A percentile compares a stretch with the other conserved stretches of the same genome.
Conservation (phyloP, 345 rosid genomes). For the Hibiscus trionum region DNA sequence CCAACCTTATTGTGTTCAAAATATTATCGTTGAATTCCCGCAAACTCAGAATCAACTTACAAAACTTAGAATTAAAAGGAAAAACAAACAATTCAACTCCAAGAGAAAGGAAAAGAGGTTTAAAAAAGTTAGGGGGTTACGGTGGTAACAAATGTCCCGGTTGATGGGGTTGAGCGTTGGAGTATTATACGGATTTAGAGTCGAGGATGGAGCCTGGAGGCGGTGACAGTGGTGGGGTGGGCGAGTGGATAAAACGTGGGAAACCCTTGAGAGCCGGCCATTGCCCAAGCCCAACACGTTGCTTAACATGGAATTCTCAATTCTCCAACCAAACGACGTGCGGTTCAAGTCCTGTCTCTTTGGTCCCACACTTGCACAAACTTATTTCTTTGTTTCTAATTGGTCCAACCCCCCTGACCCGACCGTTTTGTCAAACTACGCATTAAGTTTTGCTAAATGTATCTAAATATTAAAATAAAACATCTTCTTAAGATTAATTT, state of each 20-base stretch:
- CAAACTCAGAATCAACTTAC: no score
- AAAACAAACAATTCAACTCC: neutral
- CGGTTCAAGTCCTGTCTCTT: conserved; percentile 1
- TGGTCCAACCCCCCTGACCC: neutral
- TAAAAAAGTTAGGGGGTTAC: neutral
- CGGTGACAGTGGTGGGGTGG: neutral
- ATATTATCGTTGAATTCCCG: no score
- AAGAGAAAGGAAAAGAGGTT: neutral
- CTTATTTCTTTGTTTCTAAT: neutral
- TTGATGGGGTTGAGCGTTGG: no score
- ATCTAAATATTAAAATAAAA: no score
- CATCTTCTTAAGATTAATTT: no score
- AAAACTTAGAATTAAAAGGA: no score
- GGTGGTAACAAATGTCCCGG: neutral
- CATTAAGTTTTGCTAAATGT: no score
- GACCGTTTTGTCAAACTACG: no score
- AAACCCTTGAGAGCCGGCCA: neutral
- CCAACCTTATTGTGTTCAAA: no score
- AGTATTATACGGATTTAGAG: neutral
- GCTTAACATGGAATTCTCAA: conserved; percentile 13
- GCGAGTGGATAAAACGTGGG: neutral
- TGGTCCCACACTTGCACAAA: neutral
- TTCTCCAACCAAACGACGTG: conserved; percentile 15
- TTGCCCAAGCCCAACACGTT: conserved; percentile 1
- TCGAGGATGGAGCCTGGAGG: neutral